These are phyloP conservation scores for Sclerospora graminicola DNA, from an alignment of 352 stramenopile species.

Conservation along the genomic window DNA sequence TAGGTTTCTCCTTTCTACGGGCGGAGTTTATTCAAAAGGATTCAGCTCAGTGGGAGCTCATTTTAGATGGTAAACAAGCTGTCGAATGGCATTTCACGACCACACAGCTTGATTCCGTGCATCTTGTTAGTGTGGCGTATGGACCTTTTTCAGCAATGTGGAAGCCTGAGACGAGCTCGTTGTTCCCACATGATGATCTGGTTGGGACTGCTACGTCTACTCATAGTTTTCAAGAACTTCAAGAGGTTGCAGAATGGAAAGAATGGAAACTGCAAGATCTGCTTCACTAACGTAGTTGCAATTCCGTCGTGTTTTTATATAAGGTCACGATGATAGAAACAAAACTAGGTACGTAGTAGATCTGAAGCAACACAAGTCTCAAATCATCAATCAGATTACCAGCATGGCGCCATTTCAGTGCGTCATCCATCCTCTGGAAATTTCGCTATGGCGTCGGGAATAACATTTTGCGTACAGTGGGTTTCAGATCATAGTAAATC, in stretches of 20 bases:
- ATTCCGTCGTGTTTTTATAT: neutral
- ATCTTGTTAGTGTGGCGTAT: slow-evolving; percentile 39
- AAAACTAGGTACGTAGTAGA: neutral
- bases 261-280: slow-evolving; percentile 15
- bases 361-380: no score
- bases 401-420: neutral
- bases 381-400: neutral
- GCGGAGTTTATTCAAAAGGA: slow-evolving; percentile 29
- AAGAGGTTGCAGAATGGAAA: slow-evolving; percentile 5
- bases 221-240: neutral
- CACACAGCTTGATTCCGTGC: slow-evolving; percentile 17
- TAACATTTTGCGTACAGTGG: slow-evolving; percentile 64
- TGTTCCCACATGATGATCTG: slow-evolving; percentile 15
- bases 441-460: slow-evolving; percentile 44
- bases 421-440: neutral
- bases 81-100: slow-evolving; percentile 36
- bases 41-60: slow-evolving; percentile 20
- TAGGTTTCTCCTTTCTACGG: slow-evolving; percentile 49
- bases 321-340: neutral
- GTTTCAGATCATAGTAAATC: slow-evolving; percentile 80
- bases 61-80: slow-evolving; percentile 27
- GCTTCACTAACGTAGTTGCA: slow-evolving; percentile 1
- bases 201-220: no score
- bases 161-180: slow-evolving; percentile 31
- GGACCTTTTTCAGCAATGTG: slow-evolving; percentile 35